Base-by-base conservation (phyloP, 768 basidiomycete genomes). In the Lenzites betulinus region DNA sequence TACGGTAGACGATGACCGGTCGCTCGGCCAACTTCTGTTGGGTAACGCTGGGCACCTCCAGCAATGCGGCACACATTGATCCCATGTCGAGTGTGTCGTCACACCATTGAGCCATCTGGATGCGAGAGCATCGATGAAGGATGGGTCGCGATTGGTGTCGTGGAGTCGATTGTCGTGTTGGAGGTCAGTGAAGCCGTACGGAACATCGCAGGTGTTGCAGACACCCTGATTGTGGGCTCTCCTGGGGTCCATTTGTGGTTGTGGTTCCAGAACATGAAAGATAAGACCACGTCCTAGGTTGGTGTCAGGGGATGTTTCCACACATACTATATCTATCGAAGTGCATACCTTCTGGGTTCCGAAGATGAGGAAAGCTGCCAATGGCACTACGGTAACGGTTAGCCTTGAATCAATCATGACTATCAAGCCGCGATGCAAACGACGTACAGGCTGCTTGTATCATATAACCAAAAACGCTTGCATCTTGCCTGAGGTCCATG, bases 361-460 rank as follows among this genome's bases (percentile, higher is more conserved):
- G 65, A 86, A 82, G 6, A 84, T 68, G 35, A 82, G 50, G 50
- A 79, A 75, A 3, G 80, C 78, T 0, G 72, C 75, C 18, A 85
- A 66, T 0, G 85, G 84, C 23, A 86, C 83, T 84, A 56, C 12
- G 25, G 36, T 39, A 47, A 20, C 9, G 23, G 30, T 48, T 47
- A 56, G 30, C 13, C 57, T 11, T 56, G 18, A 65, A 60, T 9
- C 44, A 25, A 28, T 5, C 15, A 23, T 6, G 12, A 22, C 1
- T 13, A 18, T 12, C 13, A 49, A 43, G 22, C n/a, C n/a, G n/a
- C n/a, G n/a, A n/a, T n/a, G n/a, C n/a, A n/a, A n/a, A n/a, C 3
- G 1, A 64, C 81, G 67, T 59, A 85, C 84, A 62, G 15, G 79
- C 73, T 30, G 84, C 84, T 52, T 81, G 79, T 15, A 81, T 69